phyloP scores from a whole-genome alignment of 768 basidiomycete species.

The Leccinellum rugosiceps region DNA sequence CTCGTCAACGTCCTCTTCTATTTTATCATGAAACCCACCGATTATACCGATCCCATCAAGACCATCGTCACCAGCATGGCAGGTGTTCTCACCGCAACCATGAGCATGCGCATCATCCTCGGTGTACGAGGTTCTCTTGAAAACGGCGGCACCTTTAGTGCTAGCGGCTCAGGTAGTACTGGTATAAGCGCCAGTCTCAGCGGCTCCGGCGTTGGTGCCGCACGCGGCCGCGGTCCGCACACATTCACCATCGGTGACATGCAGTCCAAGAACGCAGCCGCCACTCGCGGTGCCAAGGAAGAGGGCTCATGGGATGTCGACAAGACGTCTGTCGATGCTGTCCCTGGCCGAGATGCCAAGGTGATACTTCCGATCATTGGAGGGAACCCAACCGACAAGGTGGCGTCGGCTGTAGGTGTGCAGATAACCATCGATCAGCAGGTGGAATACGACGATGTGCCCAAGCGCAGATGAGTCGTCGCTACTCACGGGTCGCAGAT shows the following conservation, averaged over 20 bases:
- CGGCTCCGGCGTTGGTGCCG: conserved; percentile 13
- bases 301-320: conserved; percentile 38
- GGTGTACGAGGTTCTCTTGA: conserved; percentile 74
- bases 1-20: conserved; percentile 83
- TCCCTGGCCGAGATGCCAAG: conserved; percentile 35
- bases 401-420: conserved; percentile 39
- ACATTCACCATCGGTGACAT: conserved; percentile 49
- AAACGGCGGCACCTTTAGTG: conserved; percentile 66
- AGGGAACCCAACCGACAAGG: conserved; percentile 25
- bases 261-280: conserved; percentile 49
- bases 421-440: conserved; percentile 58
- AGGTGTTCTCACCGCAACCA: conserved; percentile 81
- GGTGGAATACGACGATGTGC: conserved; percentile 45
- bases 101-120: conserved; percentile 85
- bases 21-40: conserved; percentile 76
- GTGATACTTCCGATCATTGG: conserved; percentile 33
- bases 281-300: conserved; percentile 37
- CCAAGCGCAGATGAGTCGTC: conserved; percentile 13
- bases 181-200: conserved; percentile 45
- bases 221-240: conserved; percentile 26
- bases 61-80: conserved; percentile 86
- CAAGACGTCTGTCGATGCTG: conserved; percentile 40
- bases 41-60: conserved; percentile 60
- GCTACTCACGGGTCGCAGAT: background rate
- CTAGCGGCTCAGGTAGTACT: conserved; percentile 42